A percentile compares a stretch with the other conserved stretches of the same genome.
These are phyloP conservation scores for Didymella lethalis DNA, from an alignment of 2,329 filamentous ascomycete species.

Conservation along the genomic window DNA sequence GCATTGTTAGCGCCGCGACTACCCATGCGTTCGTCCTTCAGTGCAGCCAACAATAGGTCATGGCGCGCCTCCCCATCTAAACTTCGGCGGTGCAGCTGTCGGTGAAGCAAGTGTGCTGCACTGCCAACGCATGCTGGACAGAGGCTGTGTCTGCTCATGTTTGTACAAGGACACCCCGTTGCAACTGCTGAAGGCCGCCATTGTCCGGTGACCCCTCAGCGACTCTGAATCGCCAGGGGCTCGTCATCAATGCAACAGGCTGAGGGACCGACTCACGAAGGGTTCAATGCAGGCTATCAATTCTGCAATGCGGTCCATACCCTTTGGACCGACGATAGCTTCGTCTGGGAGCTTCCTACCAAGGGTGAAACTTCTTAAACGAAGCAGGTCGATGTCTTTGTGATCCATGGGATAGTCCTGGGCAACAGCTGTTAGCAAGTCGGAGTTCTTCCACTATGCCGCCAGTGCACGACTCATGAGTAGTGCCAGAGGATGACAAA, in stretches of 20 bases:
- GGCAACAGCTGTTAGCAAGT: slow-evolving; percentile 34
- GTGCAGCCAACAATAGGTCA: slow-evolving; percentile 20
- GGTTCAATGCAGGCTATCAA: slow-evolving; percentile 74
- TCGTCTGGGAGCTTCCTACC: slow-evolving; percentile 70
- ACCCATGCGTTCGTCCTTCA: slow-evolving; percentile 22
- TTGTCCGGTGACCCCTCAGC: slow-evolving; percentile 11
- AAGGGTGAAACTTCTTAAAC: slow-evolving; percentile 80
- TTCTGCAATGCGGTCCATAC: slow-evolving; percentile 70
- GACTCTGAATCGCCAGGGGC: neutral
- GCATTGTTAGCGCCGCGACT: slow-evolving; percentile 32
- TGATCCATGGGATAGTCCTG: slow-evolving; percentile 80
- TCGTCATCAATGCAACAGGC: slow-evolving; percentile 1
- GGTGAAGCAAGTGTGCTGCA: slow-evolving; percentile 40
- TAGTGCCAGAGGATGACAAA: neutral
- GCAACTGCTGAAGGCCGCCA: slow-evolving; percentile 1
- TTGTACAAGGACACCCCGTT: slow-evolving; percentile 32
- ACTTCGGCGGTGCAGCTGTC: slow-evolving; percentile 31
- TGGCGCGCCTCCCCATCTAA: slow-evolving; percentile 16
- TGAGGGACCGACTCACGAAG: slow-evolving; percentile 70
- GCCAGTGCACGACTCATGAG: neutral
- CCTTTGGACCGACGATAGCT: slow-evolving; percentile 68
- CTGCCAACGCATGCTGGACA: slow-evolving; percentile 44
- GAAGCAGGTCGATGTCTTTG: slow-evolving; percentile 79
- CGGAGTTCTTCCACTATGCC: slow-evolving; percentile 3
- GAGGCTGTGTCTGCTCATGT: slow-evolving; percentile 23